Conservation (phyloP, 305 asterid genomes). For the Solanum hybrid region DNA sequence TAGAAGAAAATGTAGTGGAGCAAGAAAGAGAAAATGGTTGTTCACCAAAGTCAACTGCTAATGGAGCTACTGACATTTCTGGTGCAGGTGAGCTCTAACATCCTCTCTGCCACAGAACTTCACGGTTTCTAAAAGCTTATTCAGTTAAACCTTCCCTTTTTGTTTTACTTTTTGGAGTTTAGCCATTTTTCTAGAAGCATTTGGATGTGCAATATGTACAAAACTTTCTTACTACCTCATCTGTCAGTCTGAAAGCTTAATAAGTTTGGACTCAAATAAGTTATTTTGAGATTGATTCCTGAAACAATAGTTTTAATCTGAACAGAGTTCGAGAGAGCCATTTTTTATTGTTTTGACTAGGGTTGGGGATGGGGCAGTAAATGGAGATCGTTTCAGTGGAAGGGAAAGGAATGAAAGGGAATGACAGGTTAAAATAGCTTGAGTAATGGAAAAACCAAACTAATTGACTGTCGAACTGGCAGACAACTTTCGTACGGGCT, state of each 20-base stretch:
- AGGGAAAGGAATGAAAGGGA: background rate
- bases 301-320: background rate
- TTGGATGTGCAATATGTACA: background rate
- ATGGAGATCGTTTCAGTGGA: background rate
- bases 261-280: background rate
- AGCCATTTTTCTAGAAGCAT: background rate
- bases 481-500: background rate
- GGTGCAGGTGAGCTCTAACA: slow-evolving; percentile 37
- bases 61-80: slow-evolving; percentile 41
- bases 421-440: background rate
- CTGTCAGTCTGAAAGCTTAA: background rate
- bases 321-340: background rate
- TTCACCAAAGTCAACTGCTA: slow-evolving; percentile 40
- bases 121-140: background rate
- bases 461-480: background rate
- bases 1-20: slow-evolving; percentile 29
- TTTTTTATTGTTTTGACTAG: background rate
- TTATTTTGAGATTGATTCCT: background rate
- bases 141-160: background rate
- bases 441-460: background rate
- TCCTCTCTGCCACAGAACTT: background rate
- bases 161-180: background rate
- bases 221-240: background rate
- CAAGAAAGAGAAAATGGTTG: slow-evolving; percentile 9
- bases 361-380: background rate